phyloP scores from a whole-genome alignment of 208 protist genomes.

The Acanthamoeba lenticulata region DNA sequence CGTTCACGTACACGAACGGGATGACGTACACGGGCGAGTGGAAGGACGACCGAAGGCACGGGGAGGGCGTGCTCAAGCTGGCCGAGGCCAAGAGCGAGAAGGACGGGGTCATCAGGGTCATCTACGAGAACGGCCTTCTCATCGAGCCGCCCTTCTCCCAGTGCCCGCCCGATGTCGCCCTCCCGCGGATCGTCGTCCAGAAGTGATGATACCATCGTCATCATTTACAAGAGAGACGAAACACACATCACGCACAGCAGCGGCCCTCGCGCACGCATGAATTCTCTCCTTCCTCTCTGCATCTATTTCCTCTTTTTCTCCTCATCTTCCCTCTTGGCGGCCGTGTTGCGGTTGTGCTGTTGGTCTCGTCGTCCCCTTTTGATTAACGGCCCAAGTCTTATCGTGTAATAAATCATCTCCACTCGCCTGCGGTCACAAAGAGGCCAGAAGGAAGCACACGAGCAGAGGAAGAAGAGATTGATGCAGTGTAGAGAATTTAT shows the following conservation, averaged over 20 bases:
- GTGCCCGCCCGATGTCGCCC: not conserved
- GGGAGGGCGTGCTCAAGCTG: not conserved
- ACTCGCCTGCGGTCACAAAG: too few species aligned
- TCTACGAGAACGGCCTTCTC: not conserved
- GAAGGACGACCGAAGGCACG: slow-evolving; percentile 9
- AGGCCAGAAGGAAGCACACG: too few species aligned
- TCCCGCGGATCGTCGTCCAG: not conserved
- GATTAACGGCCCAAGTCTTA: too few species aligned
- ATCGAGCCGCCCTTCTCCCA: slow-evolving; percentile 10
- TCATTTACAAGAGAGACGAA: too few species aligned
- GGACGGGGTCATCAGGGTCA: not conserved
- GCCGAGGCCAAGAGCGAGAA: not conserved
- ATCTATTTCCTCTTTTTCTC: too few species aligned
- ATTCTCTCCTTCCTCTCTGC: too few species aligned
- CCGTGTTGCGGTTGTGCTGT: too few species aligned
- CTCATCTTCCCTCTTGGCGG: too few species aligned
- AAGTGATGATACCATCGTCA: not conserved
- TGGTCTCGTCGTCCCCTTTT: too few species aligned
- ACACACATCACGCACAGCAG: too few species aligned
- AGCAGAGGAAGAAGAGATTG: not conserved
- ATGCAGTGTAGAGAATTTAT: not conserved
- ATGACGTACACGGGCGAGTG: slow-evolving; percentile 3
- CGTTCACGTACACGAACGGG: slow-evolving; percentile 14
- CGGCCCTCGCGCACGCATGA: too few species aligned
- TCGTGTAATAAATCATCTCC: too few species aligned